Percentiles rank a stretch among this genome's conserved stretches.
These are phyloP conservation scores for Aspergillus unguis DNA, from an alignment of 2,329 filamentous ascomycete genomes.

Conservation along the genomic window DNA sequence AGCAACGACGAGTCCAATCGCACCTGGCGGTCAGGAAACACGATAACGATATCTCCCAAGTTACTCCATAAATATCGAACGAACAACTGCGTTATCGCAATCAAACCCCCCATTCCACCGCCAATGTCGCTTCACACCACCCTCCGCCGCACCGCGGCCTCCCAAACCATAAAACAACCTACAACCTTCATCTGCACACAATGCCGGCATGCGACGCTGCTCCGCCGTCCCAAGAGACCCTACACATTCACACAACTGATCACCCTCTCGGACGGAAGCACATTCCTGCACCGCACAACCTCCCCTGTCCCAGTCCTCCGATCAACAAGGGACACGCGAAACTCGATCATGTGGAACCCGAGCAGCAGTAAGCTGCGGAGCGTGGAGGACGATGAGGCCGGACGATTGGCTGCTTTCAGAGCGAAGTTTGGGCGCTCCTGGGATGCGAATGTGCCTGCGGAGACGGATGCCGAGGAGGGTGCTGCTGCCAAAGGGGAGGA, in stretches of 20 bases:
- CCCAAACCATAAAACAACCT: slow-evolving; percentile 22
- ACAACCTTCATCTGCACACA: slow-evolving; percentile 54
- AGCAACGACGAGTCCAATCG: neutral
- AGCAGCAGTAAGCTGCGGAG: slow-evolving; percentile 75
- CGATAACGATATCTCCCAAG: neutral
- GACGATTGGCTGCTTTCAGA: slow-evolving; percentile 80
- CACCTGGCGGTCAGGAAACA: neutral
- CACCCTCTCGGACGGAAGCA: slow-evolving; percentile 84
- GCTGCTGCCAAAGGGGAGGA: slow-evolving; percentile 24
- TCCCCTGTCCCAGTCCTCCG: slow-evolving; percentile 56
- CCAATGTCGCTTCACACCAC: slow-evolving; percentile 37
- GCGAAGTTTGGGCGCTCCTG: slow-evolving; percentile 78
- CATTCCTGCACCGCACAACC: slow-evolving; percentile 57
- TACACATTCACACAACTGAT: slow-evolving; percentile 98
- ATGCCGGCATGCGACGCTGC: slow-evolving; percentile 76
- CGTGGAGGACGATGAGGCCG: slow-evolving; percentile 92
- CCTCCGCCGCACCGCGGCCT: slow-evolving; percentile 35
- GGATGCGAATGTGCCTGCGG: slow-evolving; percentile 55
- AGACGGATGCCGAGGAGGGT: slow-evolving; percentile 30
- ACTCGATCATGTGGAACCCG: slow-evolving; percentile 89
- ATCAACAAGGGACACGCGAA: slow-evolving; percentile 77
- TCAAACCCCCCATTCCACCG: neutral
- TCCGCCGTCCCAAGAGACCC: slow-evolving; percentile 82
- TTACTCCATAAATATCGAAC: neutral
- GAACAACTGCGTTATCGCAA: neutral